Base-by-base conservation (phyloP, 139 green algal species). In the Penium margaritaceum region DNA sequence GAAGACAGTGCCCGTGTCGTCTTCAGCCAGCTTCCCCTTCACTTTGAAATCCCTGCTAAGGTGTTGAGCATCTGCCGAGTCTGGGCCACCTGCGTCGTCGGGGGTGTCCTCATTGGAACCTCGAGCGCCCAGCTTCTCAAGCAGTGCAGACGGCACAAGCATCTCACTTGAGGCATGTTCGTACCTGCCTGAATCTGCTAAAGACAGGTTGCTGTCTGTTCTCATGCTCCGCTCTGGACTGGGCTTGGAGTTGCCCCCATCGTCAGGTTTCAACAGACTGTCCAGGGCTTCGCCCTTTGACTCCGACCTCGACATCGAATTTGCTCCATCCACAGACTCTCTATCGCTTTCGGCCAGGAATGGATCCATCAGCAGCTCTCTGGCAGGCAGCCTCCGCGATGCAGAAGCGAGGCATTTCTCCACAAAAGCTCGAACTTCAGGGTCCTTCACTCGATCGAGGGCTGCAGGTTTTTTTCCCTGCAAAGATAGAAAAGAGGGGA, bases 351-450 rank as follows among this genome's bases (percentile, higher is more conserved):
- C 36, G 36, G 24, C 82, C 58, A 98, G 95, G 79, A 95, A 97
- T 5, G 82, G 79, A 80, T 96, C 85, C 79, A 95, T 94, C 29
- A 97, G 85, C 47, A 98, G 87, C 81, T 95, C 83, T 15, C 88
- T 81, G 3, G 92, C 86, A 27, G 88, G 88, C 5, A 90, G 90
- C 0, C 93, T 84, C 43, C 83, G 54, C 17, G 88, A 83, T 0
- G 81, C 72, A 30, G 89, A 75, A 34, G 66, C 74, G 36, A 98
- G 93, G 84, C 93, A 97, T 17, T 91, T 70, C 67, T 90, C 83
- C 58, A 98, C 95, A 71, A 98, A 95, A 29, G 91, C 85, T 0
- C 84, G 80, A 32, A 96, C 81, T 67, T 92, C 89, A 36, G 66
- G 55, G 47, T 87, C 86, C 57, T 89, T 75, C 63, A 97, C 89